Base-by-base conservation (phyloP, 2,329 filamentous ascomycete species). In the Rhynchosporium agropyri region DNA sequence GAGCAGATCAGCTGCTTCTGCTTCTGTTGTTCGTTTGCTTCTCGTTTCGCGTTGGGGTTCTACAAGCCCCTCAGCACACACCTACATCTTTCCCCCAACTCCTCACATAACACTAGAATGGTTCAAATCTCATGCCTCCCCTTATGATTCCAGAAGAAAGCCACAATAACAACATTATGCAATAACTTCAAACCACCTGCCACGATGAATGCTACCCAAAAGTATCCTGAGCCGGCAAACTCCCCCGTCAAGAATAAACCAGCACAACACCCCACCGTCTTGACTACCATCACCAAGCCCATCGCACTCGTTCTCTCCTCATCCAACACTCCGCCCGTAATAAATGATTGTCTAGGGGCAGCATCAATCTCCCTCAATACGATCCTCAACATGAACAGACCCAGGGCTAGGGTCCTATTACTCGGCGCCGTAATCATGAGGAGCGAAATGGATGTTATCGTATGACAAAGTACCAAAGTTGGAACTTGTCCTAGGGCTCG, bases 271-370 rank as follows among this genome's bases (percentile, higher is more conserved):
- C 38, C 55, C 45, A 46, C 38, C 0, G 55, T 45, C 55, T 46
- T 45, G 7, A 46, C 55, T 2, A 58, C 42, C 20, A 29, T 58
- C 7, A 58, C 15, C 2, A 46, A 6, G 0, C 55, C 55, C 55
- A 58, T 58, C 29, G 29, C 29, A 33, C 40, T 36, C 42, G 55
- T 58, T 9, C 55, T 33, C 42, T 58, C 55, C n/a, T 45, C 31
- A 33, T 45, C 28, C n/a, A 45, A 13, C 28, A 58, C 55, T 5
- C 38, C 42, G 10, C 40, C 55, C 1, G 43, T 28, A 20, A 49
- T 31, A 8, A 58, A 48, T 9, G 55, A 28, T 13, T 45, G 42
- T 36, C 55, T 31, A 4, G 55, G 55, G 10, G 55, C 55, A 48
- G n/a, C 48, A 46, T 58, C 55, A 6, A 58, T 45, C 7, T 45